phyloP scores from a whole-genome alignment of 73 alveolate genomes.

The Urostyla sp. region DNA sequence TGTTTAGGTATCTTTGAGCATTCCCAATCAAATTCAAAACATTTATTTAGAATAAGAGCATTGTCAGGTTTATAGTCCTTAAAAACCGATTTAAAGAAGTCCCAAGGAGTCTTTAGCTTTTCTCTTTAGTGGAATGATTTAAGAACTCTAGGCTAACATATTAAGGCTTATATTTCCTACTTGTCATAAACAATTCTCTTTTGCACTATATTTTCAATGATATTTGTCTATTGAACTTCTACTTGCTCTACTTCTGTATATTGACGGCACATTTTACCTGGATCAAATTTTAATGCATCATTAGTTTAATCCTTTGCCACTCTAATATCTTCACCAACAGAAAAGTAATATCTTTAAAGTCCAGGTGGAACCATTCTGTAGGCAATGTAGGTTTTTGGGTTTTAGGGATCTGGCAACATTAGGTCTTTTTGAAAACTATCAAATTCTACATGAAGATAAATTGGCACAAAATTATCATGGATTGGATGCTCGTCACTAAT shows the following conservation, averaged over 20 bases:
- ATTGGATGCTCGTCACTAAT: constrained; percentile 32
- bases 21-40: constrained; percentile 87
- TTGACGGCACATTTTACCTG: background rate
- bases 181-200: constrained; percentile 9
- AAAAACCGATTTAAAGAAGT: constrained; percentile 73
- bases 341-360: constrained; percentile 30
- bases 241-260: constrained; percentile 9
- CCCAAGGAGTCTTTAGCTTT: constrained; percentile 78
- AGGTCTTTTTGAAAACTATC: constrained; percentile 60
- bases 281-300: background rate
- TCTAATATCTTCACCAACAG: too few species aligned
- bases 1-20: constrained; percentile 65
- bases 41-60: constrained; percentile 54
- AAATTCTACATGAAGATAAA: constrained; percentile 43
- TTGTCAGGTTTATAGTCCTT: constrained; percentile 78
- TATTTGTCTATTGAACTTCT: constrained; percentile 62
- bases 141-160: constrained; percentile 57
- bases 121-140: constrained; percentile 46
- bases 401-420: constrained; percentile 44
- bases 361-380: constrained; percentile 72
- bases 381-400: background rate
- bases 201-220: constrained; percentile 55
- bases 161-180: background rate
- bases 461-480: constrained; percentile 19
- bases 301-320: background rate